phyloP scores from a whole-genome alignment of 2,329 filamentous ascomycete species.

The Purpureocillium lavendulum region DNA sequence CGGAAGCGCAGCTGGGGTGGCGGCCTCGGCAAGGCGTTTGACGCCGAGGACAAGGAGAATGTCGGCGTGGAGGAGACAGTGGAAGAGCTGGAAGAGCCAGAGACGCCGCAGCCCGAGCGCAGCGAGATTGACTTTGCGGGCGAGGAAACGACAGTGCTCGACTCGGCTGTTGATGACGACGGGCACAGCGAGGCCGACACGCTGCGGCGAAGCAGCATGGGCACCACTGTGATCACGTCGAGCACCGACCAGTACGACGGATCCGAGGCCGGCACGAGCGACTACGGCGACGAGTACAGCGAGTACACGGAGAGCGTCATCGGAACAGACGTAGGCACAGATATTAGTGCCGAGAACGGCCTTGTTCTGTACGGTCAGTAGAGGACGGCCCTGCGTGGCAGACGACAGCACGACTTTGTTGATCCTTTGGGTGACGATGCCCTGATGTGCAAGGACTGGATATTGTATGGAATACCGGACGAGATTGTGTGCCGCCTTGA shows the following conservation, averaged over 20 bases:
- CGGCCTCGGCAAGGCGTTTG: constrained; percentile 37
- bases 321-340: constrained; percentile 9
- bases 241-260: constrained; percentile 27
- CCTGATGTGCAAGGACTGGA: too few species aligned
- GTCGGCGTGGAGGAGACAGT: constrained; percentile 53
- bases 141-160: constrained; percentile 8
- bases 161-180: constrained; percentile 11
- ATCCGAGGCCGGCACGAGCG: constrained; percentile 27
- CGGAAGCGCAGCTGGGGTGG: constrained; percentile 66
- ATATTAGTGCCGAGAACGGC: constrained; percentile 19
- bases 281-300: constrained; percentile 33
- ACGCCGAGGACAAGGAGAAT: constrained; percentile 55
- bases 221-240: constrained; percentile 37
- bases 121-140: constrained; percentile 5
- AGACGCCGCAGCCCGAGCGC: constrained; percentile 11
- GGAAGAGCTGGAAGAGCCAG: constrained; percentile 40
- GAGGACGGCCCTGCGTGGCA: neutral
- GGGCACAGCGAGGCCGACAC: constrained; percentile 42
- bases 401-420: too few species aligned
- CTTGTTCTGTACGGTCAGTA: constrained; percentile 25
- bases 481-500: constrained; percentile 5
- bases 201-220: constrained; percentile 37
- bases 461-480: constrained; percentile 1
- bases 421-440: too few species aligned
- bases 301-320: constrained; percentile 40